phyloP scores from a whole-genome alignment of 2,329 filamentous ascomycete species.

The Fusarium scirpi region DNA sequence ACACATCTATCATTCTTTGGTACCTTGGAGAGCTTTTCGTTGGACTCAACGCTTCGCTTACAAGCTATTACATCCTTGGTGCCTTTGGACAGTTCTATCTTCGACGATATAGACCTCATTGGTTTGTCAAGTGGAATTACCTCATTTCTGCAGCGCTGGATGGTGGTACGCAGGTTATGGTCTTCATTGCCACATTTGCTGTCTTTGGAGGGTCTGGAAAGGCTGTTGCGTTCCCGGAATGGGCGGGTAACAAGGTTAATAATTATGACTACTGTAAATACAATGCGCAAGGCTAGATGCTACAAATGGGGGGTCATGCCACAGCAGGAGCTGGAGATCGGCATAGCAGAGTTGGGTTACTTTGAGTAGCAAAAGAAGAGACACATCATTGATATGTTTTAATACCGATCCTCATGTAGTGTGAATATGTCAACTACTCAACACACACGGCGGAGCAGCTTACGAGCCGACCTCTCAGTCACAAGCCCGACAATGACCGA shows the following conservation, averaged over 20 bases:
- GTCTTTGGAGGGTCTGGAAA: conserved; percentile 64
- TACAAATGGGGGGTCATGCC: not conserved
- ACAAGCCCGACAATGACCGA: not conserved
- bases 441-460: rapidly evolving
- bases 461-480: not conserved
- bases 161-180: conserved; percentile 59
- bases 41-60: conserved; percentile 61
- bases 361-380: not conserved
- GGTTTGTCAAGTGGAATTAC: conserved; percentile 67
- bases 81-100: conserved; percentile 65
- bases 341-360: rapidly evolving
- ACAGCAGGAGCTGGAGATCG: not conserved
- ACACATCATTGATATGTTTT: not conserved
- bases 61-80: conserved; percentile 63
- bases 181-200: conserved; percentile 67
- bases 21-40: conserved; percentile 23
- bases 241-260: conserved; percentile 64
- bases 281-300: not conserved
- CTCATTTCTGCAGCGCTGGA: conserved; percentile 64
- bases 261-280: conserved; percentile 22
- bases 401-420: not conserved
- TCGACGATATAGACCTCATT: conserved; percentile 62
- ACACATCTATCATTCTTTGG: conserved; percentile 59
- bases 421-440: not conserved
- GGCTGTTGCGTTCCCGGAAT: conserved; percentile 59